phyloP scores from a whole-genome alignment of 2,329 filamentous ascomycete genomes.

The Fusarium sp. region DNA sequence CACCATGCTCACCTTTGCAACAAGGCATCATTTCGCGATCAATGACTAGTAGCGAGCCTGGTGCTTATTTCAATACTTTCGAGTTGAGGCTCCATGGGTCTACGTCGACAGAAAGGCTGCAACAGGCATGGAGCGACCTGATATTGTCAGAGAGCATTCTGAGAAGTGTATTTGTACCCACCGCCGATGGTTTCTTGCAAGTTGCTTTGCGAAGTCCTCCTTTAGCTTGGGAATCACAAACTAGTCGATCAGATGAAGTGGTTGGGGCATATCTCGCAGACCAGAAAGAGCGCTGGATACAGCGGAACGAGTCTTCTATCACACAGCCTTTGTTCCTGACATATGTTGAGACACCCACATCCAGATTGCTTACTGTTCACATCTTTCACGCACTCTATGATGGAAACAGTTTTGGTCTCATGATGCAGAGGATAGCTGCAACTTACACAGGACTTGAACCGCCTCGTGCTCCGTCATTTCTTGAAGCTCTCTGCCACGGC shows the following conservation, averaged over 20 bases:
- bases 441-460: slow-evolving; percentile 40
- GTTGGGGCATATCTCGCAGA: slow-evolving; percentile 53
- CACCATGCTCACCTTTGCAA: slow-evolving; percentile 87
- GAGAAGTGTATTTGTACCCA: slow-evolving; percentile 78
- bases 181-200: slow-evolving; percentile 82
- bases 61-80: slow-evolving; percentile 85
- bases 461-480: slow-evolving; percentile 66
- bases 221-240: slow-evolving; percentile 61
- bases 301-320: slow-evolving; percentile 57
- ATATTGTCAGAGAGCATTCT: slow-evolving; percentile 72
- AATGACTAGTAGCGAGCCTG: slow-evolving; percentile 64
- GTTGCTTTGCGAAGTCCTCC: slow-evolving; percentile 66
- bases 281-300: slow-evolving; percentile 65
- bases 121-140: slow-evolving; percentile 69
- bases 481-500: slow-evolving; percentile 76
- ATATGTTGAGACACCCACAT: slow-evolving; percentile 61
- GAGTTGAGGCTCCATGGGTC: slow-evolving; percentile 64
- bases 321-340: slow-evolving; percentile 43
- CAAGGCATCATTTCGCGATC: slow-evolving; percentile 86
- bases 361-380: slow-evolving; percentile 67
- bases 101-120: slow-evolving; percentile 63
- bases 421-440: slow-evolving; percentile 69
- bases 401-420: slow-evolving; percentile 78
- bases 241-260: slow-evolving; percentile 46
- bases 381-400: slow-evolving; percentile 93